These are phyloP conservation scores for Aspergillus ellipticus DNA, from an alignment of 495 filamentous ascomycete species.

Conservation along the genomic window DNA sequence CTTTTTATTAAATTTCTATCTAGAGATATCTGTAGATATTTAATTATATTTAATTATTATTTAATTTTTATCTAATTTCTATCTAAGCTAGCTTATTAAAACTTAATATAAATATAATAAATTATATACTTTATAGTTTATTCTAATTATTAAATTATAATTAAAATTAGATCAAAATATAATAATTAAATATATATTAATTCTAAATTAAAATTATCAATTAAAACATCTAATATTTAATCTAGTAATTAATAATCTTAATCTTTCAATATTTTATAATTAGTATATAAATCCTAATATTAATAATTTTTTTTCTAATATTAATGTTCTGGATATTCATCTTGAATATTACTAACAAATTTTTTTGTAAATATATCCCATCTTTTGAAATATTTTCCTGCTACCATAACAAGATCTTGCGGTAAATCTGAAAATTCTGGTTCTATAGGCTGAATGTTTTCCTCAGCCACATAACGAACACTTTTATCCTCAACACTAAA, in stretches of 20 bases:
- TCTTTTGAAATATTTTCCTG: constrained; percentile 85
- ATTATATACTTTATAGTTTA: too few relatives aligned
- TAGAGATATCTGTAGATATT: neutral
- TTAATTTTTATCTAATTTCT: too few relatives aligned
- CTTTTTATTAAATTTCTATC: neutral
- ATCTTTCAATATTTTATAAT: neutral
- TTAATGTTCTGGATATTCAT: constrained; percentile 84
- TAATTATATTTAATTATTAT: neutral
- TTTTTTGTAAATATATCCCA: constrained; percentile 62
- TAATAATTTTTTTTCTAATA: constrained; percentile 2
- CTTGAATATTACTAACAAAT: constrained; percentile 84
- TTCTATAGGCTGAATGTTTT: constrained; percentile 69
- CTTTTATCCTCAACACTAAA: constrained; percentile 65
- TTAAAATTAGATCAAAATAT: too few relatives aligned
- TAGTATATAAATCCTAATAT: neutral
- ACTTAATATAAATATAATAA: neutral
- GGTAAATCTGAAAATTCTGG: constrained; percentile 46
- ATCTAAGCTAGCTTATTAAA: constrained; percentile 4
- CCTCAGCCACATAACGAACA: constrained; percentile 77
- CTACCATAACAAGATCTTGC: constrained; percentile 58
- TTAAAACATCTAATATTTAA: neutral
- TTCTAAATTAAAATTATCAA: too few relatives aligned
- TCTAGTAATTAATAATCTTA: too few relatives aligned
- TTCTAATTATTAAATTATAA: too few relatives aligned
- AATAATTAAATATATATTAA: too few relatives aligned